Percentiles rank a stretch among this genome's conserved stretches.
Evolutionary conservation across 2,329 filamentous ascomycete species (phyloP).

Genomic region (Cyphellophora attinorum): DNA sequence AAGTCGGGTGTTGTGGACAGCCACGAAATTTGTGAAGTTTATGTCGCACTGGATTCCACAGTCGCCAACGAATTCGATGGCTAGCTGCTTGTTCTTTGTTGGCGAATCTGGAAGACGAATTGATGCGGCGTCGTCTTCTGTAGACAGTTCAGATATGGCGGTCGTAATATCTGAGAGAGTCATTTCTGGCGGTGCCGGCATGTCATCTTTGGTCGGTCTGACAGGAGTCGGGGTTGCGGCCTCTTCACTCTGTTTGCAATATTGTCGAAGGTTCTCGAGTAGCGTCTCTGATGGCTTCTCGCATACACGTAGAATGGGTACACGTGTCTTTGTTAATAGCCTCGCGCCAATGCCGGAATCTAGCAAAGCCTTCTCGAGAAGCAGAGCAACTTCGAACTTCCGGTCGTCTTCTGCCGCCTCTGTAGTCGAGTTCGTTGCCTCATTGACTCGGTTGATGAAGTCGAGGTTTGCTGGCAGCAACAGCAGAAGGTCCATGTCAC

Average conservation of each 20-base stretch:
- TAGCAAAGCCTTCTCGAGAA: constrained; percentile 67
- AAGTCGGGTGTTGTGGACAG: constrained; percentile 72
- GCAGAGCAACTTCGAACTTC: constrained; percentile 40
- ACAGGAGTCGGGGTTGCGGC: neutral
- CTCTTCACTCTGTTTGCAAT: constrained; percentile 25
- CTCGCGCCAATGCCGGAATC: constrained; percentile 65
- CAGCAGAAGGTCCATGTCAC: constrained; percentile 81
- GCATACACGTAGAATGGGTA: constrained; percentile 83
- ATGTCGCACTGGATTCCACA: constrained; percentile 85
- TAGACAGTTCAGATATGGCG: constrained; percentile 6
- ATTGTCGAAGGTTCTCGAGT: constrained; percentile 51
- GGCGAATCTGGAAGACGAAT: constrained; percentile 17
- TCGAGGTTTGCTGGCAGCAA: constrained; percentile 44
- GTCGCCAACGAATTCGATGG: constrained; percentile 66
- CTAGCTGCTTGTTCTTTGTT: constrained; percentile 45
- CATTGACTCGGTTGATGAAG: neutral
- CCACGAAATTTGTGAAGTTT: constrained; percentile 79
- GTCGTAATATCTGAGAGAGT: constrained; percentile 1
- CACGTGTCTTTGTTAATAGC: constrained; percentile 66
- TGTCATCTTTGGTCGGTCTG: too few relatives aligned
- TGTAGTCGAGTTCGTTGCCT: constrained; percentile 18
- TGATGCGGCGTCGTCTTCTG: constrained; percentile 8
- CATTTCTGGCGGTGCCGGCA: neutral
- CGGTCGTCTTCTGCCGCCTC: constrained; percentile 33
- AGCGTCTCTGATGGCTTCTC: constrained; percentile 57